Evolutionary conservation across 2,329 filamentous ascomycete genomes (phyloP).

Genomic region (Pestalotiopsis sp.): DNA sequence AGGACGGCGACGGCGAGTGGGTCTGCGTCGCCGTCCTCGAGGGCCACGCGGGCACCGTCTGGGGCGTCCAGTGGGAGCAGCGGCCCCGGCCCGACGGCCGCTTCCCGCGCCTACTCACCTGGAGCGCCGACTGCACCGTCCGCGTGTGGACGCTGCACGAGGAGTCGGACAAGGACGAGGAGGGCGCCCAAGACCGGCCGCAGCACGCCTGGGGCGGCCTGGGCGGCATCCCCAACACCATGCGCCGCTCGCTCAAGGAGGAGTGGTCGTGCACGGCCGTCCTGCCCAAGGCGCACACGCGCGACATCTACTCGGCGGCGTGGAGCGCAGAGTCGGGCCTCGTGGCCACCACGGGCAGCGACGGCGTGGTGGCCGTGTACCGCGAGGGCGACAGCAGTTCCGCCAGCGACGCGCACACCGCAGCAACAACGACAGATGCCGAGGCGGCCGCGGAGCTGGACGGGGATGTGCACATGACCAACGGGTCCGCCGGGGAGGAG

Average conservation of each 20-base stretch:
- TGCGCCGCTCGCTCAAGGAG: conserved; percentile 77
- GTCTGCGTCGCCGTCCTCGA: conserved; percentile 81
- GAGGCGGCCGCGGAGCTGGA: conserved; percentile 32
- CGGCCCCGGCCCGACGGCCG: conserved; percentile 36
- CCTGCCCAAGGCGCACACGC: conserved; percentile 75
- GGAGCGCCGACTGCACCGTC: conserved; percentile 80
- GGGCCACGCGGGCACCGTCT: conserved; percentile 85
- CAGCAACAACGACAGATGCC: conserved; percentile 18
- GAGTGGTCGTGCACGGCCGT: conserved; percentile 78
- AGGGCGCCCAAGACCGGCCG: conserved; percentile 26
- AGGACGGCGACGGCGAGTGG: conserved; percentile 90
- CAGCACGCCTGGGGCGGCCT: conserved; percentile 43
- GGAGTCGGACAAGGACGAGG: conserved; percentile 49
- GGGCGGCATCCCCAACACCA: conserved; percentile 82
- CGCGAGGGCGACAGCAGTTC: conserved; percentile 42
- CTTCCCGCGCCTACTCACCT: conserved; percentile 73
- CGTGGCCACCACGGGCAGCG: conserved; percentile 86
- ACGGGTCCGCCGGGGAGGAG: conserved; percentile 26
- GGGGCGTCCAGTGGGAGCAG: conserved; percentile 78
- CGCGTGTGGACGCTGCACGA: conserved; percentile 75
- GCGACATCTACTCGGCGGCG: conserved; percentile 80
- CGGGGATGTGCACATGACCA: conserved; percentile 32
- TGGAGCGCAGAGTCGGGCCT: conserved; percentile 82
- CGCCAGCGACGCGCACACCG: conserved; percentile 11
- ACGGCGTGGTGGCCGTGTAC: conserved; percentile 81